Evolutionary conservation across 2,329 filamentous ascomycete genomes (phyloP).

Genomic region (Gliomastix tumulicola): DNA sequence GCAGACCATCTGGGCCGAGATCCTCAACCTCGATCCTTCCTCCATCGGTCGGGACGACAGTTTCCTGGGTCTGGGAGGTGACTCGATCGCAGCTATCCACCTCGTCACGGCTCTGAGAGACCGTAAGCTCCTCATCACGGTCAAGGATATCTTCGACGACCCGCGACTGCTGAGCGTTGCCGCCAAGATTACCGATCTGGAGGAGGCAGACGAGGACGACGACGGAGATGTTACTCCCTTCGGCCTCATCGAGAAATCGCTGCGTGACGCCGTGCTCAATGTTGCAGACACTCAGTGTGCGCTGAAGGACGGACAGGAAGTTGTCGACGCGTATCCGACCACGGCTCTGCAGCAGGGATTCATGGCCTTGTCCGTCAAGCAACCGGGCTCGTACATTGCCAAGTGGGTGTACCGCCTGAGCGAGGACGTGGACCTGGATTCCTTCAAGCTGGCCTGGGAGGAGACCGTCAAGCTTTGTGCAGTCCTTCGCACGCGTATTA

Average conservation of each 20-base stretch:
- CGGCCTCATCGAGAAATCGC: not conserved
- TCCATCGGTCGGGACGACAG: conserved; percentile 5
- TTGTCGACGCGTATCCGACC: conserved; percentile 26
- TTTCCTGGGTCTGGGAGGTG: conserved; percentile 9
- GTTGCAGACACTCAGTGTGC: no score
- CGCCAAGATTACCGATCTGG: not conserved
- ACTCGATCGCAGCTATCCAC: conserved; percentile 9
- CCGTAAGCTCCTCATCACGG: conserved; percentile 3
- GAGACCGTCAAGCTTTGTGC: conserved; percentile 2
- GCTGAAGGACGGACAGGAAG: no score
- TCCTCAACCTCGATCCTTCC: conserved; percentile 9
- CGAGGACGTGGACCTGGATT: conserved; percentile 7
- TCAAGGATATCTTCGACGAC: conserved; percentile 8
- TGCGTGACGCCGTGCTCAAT: not conserved
- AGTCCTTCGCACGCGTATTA: conserved; percentile 10
- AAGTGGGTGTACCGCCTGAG: conserved; percentile 13
- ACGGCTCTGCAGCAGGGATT: conserved; percentile 26
- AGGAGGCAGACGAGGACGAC: not conserved
- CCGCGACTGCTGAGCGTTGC: conserved; percentile 5
- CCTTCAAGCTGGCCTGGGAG: conserved; percentile 6
- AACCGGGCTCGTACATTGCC: conserved; percentile 22
- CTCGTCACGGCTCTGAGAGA: conserved; percentile 3
- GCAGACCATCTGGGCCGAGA: conserved; percentile 18
- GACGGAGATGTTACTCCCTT: not conserved
- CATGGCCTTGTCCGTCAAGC: conserved; percentile 19